Evolutionary conservation across 2,329 filamentous ascomycete genomes (phyloP), one percentile per base, ranked within the genome.

Genomic region (Sporothrix sp.): DNA sequence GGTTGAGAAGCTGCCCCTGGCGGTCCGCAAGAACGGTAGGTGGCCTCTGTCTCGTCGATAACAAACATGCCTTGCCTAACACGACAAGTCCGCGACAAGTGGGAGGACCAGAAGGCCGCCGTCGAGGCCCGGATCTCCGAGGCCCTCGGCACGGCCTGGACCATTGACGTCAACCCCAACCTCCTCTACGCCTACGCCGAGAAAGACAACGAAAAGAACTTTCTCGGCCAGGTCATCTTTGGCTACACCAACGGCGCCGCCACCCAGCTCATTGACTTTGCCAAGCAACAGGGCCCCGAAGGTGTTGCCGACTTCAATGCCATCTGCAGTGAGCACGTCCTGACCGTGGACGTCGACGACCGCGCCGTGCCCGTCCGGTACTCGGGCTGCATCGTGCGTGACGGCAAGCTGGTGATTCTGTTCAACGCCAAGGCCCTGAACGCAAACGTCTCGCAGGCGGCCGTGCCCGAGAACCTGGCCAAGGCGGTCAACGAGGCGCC

Each of bases 21-120:
- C 68, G 23, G 58, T 72, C 39, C 72, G 74, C 61, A 78, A 75
- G 63, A 73, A 76, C 60, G 58, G 74, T 76, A 58, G 58, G 63
- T 62, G 28, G 3, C 7, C 4, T 23, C 7, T 39, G 20, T n/a
- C 23, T 21, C 27, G n/a, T 16, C 2, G 9, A 4, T 3, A 2
- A 21, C n/a, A 11, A 43, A 13, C 4, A 20, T n/a, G 18, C 7
- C 45, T 18, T 9, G 2, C 36, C 39, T 25, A 46, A 33, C 37
- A 2, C 3, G 4, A 16, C 14, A 16, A 78, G 73, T 78, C 54
- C 72, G 75, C 6, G 76, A 78, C 57, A 66, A 69, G 13, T 78
- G 68, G 68, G 73, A 77, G 16, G 65, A 60, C 46, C 73, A 71
- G 51, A 75, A 71, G 58, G 60, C 55, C 1, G 69, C 66, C 2